Conservation (phyloP, 208 protist species). For the Jaenimonas drosophilae region DNA sequence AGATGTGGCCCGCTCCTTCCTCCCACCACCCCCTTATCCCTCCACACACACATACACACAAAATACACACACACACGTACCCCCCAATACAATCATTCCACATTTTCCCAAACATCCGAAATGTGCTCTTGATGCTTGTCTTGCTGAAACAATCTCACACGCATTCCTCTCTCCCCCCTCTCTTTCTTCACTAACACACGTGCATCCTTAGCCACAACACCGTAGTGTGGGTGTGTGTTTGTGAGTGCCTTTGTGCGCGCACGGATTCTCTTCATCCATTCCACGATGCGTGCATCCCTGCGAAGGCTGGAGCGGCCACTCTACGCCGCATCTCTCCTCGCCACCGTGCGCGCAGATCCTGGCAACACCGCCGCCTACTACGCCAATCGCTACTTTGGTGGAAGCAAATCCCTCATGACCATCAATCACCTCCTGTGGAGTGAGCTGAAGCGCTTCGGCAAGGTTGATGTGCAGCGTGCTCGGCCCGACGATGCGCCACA, state of each 20-base stretch:
- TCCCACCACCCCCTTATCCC: too few relatives aligned
- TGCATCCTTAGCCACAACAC: too few relatives aligned
- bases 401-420: constrained; percentile 41
- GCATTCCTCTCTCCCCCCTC: constrained; percentile 3
- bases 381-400: constrained; percentile 79
- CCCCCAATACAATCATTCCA: too few relatives aligned
- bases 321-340: constrained; percentile 35
- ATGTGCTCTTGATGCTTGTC: neutral
- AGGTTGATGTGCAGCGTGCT: constrained; percentile 66
- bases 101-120: too few relatives aligned
- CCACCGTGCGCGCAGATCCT: constrained; percentile 68
- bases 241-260: too few relatives aligned
- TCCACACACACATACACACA: too few relatives aligned
- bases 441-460: constrained; percentile 65
- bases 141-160: neutral
- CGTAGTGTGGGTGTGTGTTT: too few relatives aligned
- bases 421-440: constrained; percentile 69
- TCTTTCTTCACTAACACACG: neutral
- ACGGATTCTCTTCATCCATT: too few relatives aligned
- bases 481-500: constrained; percentile 37
- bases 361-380: constrained; percentile 79
- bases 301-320: constrained; percentile 15
- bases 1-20: too few relatives aligned
- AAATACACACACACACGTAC: too few relatives aligned
- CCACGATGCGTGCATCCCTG: constrained; percentile 1